Evolutionary conservation across 768 basidiomycete species (phyloP).

Genomic region (Rubroboletus satanas): DNA sequence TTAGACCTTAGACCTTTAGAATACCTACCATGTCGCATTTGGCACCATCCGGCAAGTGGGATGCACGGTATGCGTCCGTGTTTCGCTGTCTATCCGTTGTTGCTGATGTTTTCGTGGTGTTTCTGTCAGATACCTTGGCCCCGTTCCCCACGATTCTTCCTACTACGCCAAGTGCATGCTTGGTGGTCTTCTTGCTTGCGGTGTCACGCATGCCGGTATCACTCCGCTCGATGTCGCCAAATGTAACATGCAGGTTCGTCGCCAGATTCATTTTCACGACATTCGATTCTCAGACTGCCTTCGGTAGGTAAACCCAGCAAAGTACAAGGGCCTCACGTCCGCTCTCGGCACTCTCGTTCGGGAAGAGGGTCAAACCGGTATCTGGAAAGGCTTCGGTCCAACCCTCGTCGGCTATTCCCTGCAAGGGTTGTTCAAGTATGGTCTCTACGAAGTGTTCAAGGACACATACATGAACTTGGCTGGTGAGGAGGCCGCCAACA

Average conservation of each 20-base stretch:
- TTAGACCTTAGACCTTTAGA: neutral
- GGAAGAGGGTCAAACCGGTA: conserved; percentile 79
- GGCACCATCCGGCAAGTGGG: conserved; percentile 18
- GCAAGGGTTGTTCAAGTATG: conserved; percentile 98
- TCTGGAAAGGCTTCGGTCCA: conserved; percentile 93
- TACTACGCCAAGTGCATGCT: conserved; percentile 12
- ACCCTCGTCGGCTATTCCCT: conserved; percentile 91
- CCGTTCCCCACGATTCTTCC: conserved; percentile 10
- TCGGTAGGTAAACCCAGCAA: conserved; percentile 64
- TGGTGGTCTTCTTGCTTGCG: conserved; percentile 7
- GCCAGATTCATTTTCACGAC: too few species aligned
- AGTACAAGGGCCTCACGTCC: conserved; percentile 65
- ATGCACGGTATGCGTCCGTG: conserved; percentile 2
- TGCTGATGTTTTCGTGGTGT: neutral
- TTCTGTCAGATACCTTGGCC: conserved; percentile 7
- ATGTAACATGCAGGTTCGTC: conserved; percentile 10
- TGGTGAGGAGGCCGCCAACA: conserved; percentile 71
- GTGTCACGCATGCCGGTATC: conserved; percentile 7
- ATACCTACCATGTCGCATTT: conserved; percentile 10
- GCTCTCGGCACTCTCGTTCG: conserved; percentile 61
- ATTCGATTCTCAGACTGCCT: too few species aligned
- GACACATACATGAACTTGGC: conserved; percentile 86
- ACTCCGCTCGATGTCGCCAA: conserved; percentile 8
- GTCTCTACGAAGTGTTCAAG: conserved; percentile 97
- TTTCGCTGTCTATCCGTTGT: neutral